Evolutionary conservation across 345 rosid genomes (phyloP).

Genomic region (Angophora floribunda): DNA sequence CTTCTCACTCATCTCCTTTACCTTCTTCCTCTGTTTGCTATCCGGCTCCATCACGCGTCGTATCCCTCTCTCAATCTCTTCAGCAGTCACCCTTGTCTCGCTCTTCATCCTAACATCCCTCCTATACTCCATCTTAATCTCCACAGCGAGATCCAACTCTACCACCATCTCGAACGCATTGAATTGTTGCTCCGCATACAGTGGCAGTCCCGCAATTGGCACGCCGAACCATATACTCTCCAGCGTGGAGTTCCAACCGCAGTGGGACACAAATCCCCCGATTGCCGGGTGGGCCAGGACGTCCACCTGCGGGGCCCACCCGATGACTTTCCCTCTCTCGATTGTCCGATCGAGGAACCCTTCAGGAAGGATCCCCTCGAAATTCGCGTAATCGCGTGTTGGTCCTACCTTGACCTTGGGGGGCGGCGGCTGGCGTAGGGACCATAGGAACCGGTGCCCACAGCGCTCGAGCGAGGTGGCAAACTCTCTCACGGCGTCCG

Average conservation of each 20-base stretch:
- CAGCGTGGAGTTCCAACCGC: conserved; percentile 49
- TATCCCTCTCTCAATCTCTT: no score
- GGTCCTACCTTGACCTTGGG: neutral
- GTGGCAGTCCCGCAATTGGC: conserved; percentile 43
- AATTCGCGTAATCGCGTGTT: conserved; percentile 7
- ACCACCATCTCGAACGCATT: conserved; percentile 32
- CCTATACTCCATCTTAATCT: neutral
- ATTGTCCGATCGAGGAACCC: conserved; percentile 36
- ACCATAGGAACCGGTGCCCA: conserved; percentile 40
- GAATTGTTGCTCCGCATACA: conserved; percentile 37
- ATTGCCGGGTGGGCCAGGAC: conserved; percentile 1
- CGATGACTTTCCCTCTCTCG: conserved; percentile 29
- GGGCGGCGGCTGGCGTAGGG: conserved; percentile 11
- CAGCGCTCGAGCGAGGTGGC: neutral
- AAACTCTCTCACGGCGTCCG: no score
- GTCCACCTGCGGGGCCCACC: conserved; percentile 40
- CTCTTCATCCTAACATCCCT: neutral
- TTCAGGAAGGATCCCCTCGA: conserved; percentile 24
- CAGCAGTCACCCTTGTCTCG: no score
- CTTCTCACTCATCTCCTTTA: no score
- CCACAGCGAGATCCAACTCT: no score
- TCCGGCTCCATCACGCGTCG: no score
- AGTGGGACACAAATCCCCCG: neutral
- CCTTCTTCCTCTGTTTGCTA: no score
- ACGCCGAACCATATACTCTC: conserved; percentile 53